A percentile compares a stretch with the other conserved stretches of the same genome.
phyloP scores from a whole-genome alignment of 2,329 filamentous ascomycete genomes.

The Cercospora canescens region DNA sequence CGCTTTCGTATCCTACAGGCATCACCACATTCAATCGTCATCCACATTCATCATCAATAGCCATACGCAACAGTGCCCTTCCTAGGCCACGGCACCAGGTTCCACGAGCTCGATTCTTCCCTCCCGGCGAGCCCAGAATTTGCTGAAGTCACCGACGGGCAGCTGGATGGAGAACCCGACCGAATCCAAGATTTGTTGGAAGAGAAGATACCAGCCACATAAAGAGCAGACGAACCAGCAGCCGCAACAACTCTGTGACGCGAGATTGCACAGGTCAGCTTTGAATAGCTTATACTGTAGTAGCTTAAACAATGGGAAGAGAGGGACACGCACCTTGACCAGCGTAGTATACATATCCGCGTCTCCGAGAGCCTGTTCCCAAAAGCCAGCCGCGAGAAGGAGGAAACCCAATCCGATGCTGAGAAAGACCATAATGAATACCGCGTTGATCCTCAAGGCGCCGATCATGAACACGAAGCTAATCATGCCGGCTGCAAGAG shows the following conservation, averaged over 20 bases:
- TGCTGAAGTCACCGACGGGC: slow-evolving; percentile 22
- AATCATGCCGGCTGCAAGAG: slow-evolving; percentile 12
- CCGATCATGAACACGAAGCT: slow-evolving; percentile 19
- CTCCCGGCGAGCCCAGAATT: slow-evolving; percentile 8
- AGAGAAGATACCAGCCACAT: slow-evolving; percentile 42
- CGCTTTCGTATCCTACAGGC: background rate
- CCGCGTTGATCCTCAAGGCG: slow-evolving; percentile 12
- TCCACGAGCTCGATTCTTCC: background rate
- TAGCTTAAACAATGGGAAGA: background rate
- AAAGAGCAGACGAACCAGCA: slow-evolving; percentile 15
- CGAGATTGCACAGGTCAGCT: background rate
- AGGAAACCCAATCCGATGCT: slow-evolving; percentile 15
- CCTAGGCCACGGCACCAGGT: background rate
- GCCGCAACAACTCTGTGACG: slow-evolving; percentile 12
- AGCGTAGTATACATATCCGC: slow-evolving; percentile 7
- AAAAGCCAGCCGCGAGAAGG: slow-evolving; percentile 13
- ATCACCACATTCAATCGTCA: background rate
- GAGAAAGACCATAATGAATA: slow-evolving; percentile 19
- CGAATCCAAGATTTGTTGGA: slow-evolving; percentile 14
- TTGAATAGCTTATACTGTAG: background rate
- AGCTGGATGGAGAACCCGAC: slow-evolving; percentile 16
- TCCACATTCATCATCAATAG: no score
- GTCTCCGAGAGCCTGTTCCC: slow-evolving; percentile 13
- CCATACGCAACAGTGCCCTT: background rate
- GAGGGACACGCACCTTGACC: slow-evolving; percentile 24